A percentile compares a stretch with the other conserved stretches of the same genome.
Evolutionary conservation across 2,329 filamentous ascomycete species (phyloP).

Genomic region (Colletotrichum filicis): DNA sequence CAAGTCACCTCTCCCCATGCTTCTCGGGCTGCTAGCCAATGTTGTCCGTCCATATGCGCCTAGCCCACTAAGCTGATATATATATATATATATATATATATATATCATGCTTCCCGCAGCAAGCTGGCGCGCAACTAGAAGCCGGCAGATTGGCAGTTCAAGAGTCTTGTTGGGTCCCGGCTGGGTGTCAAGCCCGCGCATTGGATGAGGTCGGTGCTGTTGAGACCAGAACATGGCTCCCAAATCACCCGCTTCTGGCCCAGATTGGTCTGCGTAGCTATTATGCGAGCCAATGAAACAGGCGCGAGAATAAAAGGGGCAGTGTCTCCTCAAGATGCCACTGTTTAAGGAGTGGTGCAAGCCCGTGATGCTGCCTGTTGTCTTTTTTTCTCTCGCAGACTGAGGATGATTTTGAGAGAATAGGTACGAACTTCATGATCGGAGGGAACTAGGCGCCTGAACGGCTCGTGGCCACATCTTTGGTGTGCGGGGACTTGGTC

Average conservation of each 20-base stretch:
- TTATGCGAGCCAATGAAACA: not conserved
- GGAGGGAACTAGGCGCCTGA: rapidly evolving
- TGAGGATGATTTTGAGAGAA: not conserved
- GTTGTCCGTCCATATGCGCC: conserved; percentile 25
- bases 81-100: conserved; percentile 44
- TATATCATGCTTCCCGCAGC: conserved; percentile 42
- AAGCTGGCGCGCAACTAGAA: conserved; percentile 34
- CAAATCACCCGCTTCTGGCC: not conserved
- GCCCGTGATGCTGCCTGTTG: not conserved
- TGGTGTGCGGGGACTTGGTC: not conserved
- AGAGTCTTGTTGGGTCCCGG: conserved; percentile 38
- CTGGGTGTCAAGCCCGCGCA: conserved; percentile 47
- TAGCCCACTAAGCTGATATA: conserved; percentile 44
- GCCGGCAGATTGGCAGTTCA: conserved; percentile 14
- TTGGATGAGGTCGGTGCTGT: conserved; percentile 38
- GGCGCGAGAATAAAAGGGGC: not conserved
- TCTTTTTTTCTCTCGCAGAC: no score
- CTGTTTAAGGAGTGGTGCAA: not conserved
- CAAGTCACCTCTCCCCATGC: no score
- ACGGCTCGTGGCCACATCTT: not conserved
- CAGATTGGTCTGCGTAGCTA: not conserved
- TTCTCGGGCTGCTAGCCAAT: not conserved
- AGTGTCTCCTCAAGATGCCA: not conserved
- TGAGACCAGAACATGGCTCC: not conserved
- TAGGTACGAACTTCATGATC: not conserved